These are phyloP conservation scores for Platanthera guangdongensis DNA, from an alignment of 106 monocot species.

Conservation along the genomic window DNA sequence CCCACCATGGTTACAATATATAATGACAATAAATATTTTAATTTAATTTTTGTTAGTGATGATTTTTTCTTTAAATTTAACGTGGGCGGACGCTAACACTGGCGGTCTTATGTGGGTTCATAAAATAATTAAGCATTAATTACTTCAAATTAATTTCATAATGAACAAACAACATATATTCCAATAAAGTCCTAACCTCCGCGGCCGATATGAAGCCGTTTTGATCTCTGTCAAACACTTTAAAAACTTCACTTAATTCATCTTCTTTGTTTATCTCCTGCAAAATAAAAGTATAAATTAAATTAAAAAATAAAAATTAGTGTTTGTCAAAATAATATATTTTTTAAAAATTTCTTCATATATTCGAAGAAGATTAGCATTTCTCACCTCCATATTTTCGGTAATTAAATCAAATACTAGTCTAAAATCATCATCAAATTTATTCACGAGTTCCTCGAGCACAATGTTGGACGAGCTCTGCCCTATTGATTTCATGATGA, in stretches of 20 bases:
- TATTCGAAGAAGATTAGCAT: neutral
- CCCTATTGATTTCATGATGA: no score
- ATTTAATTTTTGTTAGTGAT: neutral
- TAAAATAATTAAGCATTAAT: no score
- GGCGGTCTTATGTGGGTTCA: no score
- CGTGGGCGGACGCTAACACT: no score
- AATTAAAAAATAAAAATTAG: neutral
- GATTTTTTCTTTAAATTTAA: no score
- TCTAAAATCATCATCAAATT: no score
- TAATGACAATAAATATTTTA: neutral
- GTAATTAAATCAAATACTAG: no score
- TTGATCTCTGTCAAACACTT: conserved; percentile 48
- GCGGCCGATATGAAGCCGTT: conserved; percentile 43
- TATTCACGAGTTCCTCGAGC: no score
- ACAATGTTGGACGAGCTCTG: no score
- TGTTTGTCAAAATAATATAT: neutral
- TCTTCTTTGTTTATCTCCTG: conserved; percentile 43
- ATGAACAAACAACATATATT: no score
- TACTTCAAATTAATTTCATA: no score
- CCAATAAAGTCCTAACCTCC: conserved; percentile 26
- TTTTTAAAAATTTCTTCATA: neutral
- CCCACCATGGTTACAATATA: neutral
- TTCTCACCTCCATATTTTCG: no score
- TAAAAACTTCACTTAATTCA: conserved; percentile 43
- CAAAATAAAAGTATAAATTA: neutral